Evolutionary conservation across 75 land plant species (phyloP).

Genomic region (Sequoiadendron giganteum): DNA sequence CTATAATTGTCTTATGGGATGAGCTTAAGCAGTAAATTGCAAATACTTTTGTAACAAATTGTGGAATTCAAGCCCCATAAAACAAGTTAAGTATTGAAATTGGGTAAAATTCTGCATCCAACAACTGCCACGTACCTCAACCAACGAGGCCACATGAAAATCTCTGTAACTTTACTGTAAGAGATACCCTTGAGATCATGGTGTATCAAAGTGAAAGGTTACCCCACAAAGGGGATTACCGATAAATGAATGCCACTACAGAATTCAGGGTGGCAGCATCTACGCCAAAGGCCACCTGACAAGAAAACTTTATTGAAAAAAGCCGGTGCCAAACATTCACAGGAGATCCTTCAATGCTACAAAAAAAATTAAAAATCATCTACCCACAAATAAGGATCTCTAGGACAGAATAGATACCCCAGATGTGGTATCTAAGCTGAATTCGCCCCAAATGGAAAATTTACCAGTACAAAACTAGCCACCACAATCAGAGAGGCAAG

Average conservation of each 20-base stretch:
- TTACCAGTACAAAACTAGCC: background rate
- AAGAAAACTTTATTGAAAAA: background rate
- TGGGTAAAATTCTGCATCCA: background rate
- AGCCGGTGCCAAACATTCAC: background rate
- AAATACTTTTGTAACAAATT: background rate
- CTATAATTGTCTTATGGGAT: background rate
- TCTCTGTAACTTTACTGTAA: background rate
- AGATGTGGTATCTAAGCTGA: background rate
- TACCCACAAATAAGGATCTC: background rate
- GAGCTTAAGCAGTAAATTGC: background rate
- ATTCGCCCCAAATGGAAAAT: background rate
- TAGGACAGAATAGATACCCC: background rate
- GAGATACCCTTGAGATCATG: background rate
- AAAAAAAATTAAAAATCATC: background rate
- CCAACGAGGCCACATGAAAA: background rate
- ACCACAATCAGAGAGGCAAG: background rate
- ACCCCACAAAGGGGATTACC: background rate
- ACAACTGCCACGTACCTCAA: background rate
- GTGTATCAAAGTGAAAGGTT: background rate
- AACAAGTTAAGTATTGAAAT: background rate
- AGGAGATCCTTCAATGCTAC: background rate
- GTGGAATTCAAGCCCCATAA: background rate
- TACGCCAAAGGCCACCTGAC: background rate
- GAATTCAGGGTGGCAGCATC: background rate
- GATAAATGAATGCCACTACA: background rate